phyloP scores from a whole-genome alignment of 768 basidiomycete species.

The Suillus clintonianus region DNA sequence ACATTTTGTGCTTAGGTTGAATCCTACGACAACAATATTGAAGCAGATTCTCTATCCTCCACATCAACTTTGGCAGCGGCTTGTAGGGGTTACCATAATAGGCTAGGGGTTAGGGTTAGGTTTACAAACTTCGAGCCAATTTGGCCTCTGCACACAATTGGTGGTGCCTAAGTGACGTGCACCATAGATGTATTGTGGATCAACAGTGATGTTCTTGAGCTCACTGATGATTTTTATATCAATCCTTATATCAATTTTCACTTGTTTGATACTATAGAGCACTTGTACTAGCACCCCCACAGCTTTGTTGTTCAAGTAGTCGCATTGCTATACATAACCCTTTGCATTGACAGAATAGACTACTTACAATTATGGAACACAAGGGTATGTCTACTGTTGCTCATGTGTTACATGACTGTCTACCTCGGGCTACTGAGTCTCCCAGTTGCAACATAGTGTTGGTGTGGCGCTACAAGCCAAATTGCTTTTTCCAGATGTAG shows the following conservation, averaged over 20 bases:
- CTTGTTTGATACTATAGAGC: too few relatives aligned
- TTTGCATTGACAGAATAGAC: too few relatives aligned
- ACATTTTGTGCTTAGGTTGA: not conserved
- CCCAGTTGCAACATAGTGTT: too few relatives aligned
- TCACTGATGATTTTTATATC: not conserved
- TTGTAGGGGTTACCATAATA: not conserved
- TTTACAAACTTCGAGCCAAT: not conserved
- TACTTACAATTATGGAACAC: too few relatives aligned
- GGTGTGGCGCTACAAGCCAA: too few relatives aligned
- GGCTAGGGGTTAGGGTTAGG: conserved; percentile 2
- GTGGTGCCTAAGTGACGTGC: not conserved
- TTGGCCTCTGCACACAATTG: conserved; percentile 5
- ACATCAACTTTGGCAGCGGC: not conserved
- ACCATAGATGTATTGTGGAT: conserved; percentile 9
- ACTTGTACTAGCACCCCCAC: too few relatives aligned
- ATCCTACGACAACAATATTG: not conserved
- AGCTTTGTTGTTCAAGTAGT: too few relatives aligned
- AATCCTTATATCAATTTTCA: not conserved
- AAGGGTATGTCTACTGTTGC: too few relatives aligned
- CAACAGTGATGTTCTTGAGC: not conserved
- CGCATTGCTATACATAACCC: too few relatives aligned
- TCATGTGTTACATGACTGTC: too few relatives aligned
- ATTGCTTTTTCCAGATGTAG: too few relatives aligned
- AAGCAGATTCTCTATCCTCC: not conserved
- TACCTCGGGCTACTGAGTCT: too few relatives aligned